Evolutionary conservation across 148 eudicot species (phyloP), one percentile per base, ranked within the genome.

Genomic region (Euryodendron excelsum): DNA sequence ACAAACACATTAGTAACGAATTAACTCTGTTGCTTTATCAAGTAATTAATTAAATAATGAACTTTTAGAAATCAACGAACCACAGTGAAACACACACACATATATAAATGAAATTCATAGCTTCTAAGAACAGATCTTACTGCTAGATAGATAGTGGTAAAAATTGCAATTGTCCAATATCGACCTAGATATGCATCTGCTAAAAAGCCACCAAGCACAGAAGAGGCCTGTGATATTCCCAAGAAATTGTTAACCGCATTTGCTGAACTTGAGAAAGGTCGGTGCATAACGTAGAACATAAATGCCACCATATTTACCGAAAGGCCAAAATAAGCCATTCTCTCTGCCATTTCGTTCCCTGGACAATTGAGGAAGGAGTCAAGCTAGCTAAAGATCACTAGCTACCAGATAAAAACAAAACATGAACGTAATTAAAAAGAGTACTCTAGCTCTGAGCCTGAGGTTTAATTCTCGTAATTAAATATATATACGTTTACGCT

Each of bases 261-360:
- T 34, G 98, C 98, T 15, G 98, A 91, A 78, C 94, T 91, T 9
- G 95, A 76, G 82, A 93, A 93, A 30, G 98, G 98, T 45, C 87
- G 82, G 66, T 94, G 98, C 98, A 94, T 91, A 9, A 94, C 88
- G 65, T 94, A 94, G 86, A 94, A 91, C 98, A 91, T 94, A 79
- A 94, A 94, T 7, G 91, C 93, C 80, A 94, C 98, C 98, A 94
- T 94, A 74, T 94, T 94, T 30, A 94, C 96, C 18, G 98, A 94
- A 6, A 94, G 86, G n/a, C 98, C 98, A 77, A 90, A 94, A 80
- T 94, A 94, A 5, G 98, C 94, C 96, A 94, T 90, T 82, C 98
- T 90, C 82, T 94, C 98, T 48, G 98, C 96, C 94, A 94, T 94
- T 80, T 94, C 98, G 79, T 94, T 94, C 72, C 98, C 98, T 93